phyloP scores from a whole-genome alignment of 2,329 filamentous ascomycete genomes.

The Lecanicillium sp. region DNA sequence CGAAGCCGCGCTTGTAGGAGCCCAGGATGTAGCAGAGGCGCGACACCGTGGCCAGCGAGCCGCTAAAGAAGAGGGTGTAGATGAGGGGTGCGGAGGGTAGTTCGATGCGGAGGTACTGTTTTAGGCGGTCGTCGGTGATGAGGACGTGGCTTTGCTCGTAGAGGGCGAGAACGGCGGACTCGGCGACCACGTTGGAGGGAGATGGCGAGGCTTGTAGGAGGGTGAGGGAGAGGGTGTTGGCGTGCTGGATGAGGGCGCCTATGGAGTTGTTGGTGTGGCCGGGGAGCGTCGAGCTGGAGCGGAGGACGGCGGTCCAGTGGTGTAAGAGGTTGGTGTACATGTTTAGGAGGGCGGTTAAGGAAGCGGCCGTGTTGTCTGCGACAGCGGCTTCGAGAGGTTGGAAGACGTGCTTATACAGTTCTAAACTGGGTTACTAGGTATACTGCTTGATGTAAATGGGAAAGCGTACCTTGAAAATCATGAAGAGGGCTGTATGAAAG shows the following conservation, averaged over 20 bases:
- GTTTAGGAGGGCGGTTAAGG: constrained; percentile 52
- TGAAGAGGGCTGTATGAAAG: constrained; percentile 47
- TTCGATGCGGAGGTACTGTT: constrained; percentile 53
- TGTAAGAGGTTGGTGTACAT: constrained; percentile 63
- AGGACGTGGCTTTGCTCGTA: constrained; percentile 55
- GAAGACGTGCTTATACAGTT: constrained; percentile 41
- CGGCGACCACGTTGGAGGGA: constrained; percentile 39
- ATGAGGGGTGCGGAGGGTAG: constrained; percentile 61
- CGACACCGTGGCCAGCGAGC: constrained; percentile 56
- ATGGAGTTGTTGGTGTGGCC: constrained; percentile 29
- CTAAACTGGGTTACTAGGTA: constrained; percentile 27
- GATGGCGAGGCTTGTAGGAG: constrained; percentile 46
- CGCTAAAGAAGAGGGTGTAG: constrained; percentile 63
- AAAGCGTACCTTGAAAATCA: constrained; percentile 45
- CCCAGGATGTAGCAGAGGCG: constrained; percentile 64
- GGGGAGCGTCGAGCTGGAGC: constrained; percentile 28
- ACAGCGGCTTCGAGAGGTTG: constrained; percentile 43
- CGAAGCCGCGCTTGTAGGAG: constrained; percentile 67
- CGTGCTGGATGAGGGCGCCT: constrained; percentile 36
- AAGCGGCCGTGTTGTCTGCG: constrained; percentile 38
- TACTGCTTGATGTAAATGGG: constrained; percentile 4
- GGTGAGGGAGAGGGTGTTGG: constrained; percentile 50
- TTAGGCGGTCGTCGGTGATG: constrained; percentile 42
- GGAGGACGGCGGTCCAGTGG: constrained; percentile 45
- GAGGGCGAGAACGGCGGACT: constrained; percentile 60